Conservation (phyloP, 2,329 filamentous ascomycete species). For the Exophiala alcalophila region DNA sequence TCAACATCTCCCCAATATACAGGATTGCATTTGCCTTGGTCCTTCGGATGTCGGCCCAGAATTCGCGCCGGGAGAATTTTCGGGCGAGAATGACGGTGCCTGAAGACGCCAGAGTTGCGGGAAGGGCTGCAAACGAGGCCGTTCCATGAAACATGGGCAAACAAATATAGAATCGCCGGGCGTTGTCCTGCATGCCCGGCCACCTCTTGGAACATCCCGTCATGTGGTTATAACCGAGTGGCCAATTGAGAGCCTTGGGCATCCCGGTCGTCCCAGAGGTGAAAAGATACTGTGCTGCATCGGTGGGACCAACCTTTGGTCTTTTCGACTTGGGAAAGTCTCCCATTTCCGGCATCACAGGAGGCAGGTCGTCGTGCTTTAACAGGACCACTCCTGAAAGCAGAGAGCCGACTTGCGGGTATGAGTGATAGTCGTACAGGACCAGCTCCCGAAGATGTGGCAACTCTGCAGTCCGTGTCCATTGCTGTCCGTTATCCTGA, state of each 20-base stretch:
- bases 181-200: conserved; percentile 40
- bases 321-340: conserved; percentile 20
- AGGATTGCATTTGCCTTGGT: conserved; percentile 25
- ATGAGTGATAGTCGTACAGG: conserved; percentile 20
- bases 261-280: conserved; percentile 41
- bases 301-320: conserved; percentile 18
- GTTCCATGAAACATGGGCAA: conserved; percentile 51
- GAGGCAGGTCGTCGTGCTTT: conserved; percentile 16
- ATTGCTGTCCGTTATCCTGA: not conserved
- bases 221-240: conserved; percentile 15
- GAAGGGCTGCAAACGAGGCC: conserved; percentile 43
- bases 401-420: conserved; percentile 3
- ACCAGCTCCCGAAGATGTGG: conserved; percentile 9
- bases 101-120: conserved; percentile 14
- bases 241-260: conserved; percentile 29
- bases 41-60: conserved; percentile 25
- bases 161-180: conserved; percentile 47
- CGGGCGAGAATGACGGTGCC: conserved; percentile 25
- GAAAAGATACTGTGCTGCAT: conserved; percentile 20
- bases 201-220: conserved; percentile 25
- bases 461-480: not conserved
- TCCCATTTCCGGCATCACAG: conserved; percentile 17
- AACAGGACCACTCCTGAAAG: conserved; percentile 3
- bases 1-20: conserved; percentile 29
- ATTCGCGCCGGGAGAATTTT: conserved; percentile 29